These are phyloP conservation scores for Tulasnella sp. DNA, from an alignment of 768 basidiomycete species.

Conservation along the genomic window DNA sequence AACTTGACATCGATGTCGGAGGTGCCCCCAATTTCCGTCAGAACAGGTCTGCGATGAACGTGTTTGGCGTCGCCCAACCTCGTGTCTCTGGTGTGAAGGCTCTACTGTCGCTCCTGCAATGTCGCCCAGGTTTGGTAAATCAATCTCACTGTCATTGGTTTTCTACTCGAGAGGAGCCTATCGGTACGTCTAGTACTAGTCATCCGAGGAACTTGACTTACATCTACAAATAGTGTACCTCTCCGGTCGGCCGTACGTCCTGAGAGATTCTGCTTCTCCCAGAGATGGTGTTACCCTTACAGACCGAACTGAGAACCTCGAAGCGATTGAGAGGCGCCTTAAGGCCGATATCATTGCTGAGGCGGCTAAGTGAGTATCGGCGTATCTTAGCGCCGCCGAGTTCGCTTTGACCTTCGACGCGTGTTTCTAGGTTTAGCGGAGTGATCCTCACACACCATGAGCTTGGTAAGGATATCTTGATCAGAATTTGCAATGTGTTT, in stretches of 20 bases:
- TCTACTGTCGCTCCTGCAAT: slow-evolving; percentile 81
- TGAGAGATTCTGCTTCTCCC: slow-evolving; percentile 85
- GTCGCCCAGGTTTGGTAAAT: slow-evolving; percentile 59
- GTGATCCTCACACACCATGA: slow-evolving; percentile 93
- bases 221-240: slow-evolving; percentile 65
- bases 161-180: slow-evolving; percentile 94
- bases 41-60: slow-evolving; percentile 79
- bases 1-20: slow-evolving; percentile 87
- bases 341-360: slow-evolving; percentile 92
- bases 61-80: slow-evolving; percentile 95
- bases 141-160: slow-evolving; percentile 82
- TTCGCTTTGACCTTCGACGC: background rate
- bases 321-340: slow-evolving; percentile 85
- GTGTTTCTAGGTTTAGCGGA: slow-evolving; percentile 71
- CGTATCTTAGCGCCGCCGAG: slow-evolving; percentile 7
- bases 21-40: slow-evolving; percentile 94
- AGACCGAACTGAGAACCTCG: slow-evolving; percentile 92
- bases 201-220: background rate
- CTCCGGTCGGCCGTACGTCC: slow-evolving; percentile 88
- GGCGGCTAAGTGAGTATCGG: slow-evolving; percentile 58
- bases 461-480: slow-evolving; percentile 56
- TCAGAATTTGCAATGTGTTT: background rate
- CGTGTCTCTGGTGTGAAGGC: slow-evolving; percentile 89
- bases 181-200: slow-evolving; percentile 53
- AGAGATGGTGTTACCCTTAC: slow-evolving; percentile 77